Conservation (phyloP, 352 stramenopile genomes). For the Pythium aristosporum region DNA sequence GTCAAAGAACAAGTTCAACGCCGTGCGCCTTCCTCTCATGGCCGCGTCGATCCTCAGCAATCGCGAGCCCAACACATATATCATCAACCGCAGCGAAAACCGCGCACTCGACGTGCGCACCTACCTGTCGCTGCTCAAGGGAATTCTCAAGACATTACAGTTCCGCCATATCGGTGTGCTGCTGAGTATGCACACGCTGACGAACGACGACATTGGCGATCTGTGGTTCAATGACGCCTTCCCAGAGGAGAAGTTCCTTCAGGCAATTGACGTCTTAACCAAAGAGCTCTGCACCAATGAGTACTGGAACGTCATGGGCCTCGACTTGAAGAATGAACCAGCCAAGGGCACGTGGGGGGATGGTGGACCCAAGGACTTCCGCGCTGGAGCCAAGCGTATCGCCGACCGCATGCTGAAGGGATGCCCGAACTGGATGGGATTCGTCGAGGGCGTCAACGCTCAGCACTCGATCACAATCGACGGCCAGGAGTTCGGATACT, state of each 20-base stretch:
- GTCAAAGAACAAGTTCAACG: conserved; percentile 76
- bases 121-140: conserved; percentile 44
- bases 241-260: conserved; percentile 20
- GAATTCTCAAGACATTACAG: conserved; percentile 37
- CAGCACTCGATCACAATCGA: conserved; percentile 47
- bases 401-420: conserved; percentile 64
- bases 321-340: conserved; percentile 74
- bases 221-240: conserved; percentile 35
- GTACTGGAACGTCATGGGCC: conserved; percentile 75
- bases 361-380: conserved; percentile 43
- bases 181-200: conserved; percentile 42
- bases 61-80: conserved; percentile 19
- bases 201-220: conserved; percentile 27
- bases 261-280: conserved; percentile 37
- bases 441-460: conserved; percentile 61
- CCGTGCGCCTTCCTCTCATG: conserved; percentile 67
- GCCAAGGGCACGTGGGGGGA: conserved; percentile 53
- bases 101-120: conserved; percentile 41
- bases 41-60: conserved; percentile 46
- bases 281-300: conserved; percentile 43
- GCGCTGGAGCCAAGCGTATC: conserved; percentile 46
- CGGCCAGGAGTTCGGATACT: conserved; percentile 46
- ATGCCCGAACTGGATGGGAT: conserved; percentile 69
- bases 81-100: conserved; percentile 53
- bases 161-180: conserved; percentile 47